Percentiles rank a stretch among this genome's conserved stretches.
These are phyloP conservation scores for Kurtzmaniella fragi DNA, from an alignment of 805 yeast genomes.

Conservation along the genomic window DNA sequence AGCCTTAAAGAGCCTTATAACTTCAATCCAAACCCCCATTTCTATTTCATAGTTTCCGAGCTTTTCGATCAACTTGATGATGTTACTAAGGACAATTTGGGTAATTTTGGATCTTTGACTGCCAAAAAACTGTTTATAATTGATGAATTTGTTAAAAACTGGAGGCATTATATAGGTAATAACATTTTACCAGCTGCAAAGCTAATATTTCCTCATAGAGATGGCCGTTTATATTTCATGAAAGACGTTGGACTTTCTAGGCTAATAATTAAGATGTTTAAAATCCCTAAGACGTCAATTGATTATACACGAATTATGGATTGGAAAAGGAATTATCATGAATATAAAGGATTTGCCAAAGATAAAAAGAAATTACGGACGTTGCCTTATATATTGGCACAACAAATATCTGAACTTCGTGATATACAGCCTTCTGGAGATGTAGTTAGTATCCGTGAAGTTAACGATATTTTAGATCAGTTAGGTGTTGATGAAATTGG, in stretches of 20 bases:
- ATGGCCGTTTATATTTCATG: constrained; percentile 55
- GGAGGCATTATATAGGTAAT: constrained; percentile 32
- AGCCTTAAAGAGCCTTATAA: constrained; percentile 7
- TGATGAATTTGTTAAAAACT: constrained; percentile 23
- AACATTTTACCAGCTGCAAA: constrained; percentile 65
- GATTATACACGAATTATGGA: constrained; percentile 44
- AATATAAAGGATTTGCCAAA: constrained; percentile 23
- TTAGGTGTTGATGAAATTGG: constrained; percentile 15
- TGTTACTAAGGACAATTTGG: constrained; percentile 21
- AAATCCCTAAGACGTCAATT: constrained; percentile 54
- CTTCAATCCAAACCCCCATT: constrained; percentile 28
- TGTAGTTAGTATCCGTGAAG: constrained; percentile 20
- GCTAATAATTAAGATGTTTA: constrained; percentile 42
- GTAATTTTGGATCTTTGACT: constrained; percentile 17
- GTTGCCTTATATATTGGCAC: constrained; percentile 46
- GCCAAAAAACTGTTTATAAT: constrained; percentile 23
- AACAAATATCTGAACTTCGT: constrained; percentile 48
- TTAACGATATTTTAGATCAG: constrained; percentile 26
- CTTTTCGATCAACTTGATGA: constrained; percentile 38
- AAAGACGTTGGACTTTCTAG: constrained; percentile 60
- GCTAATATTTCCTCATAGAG: constrained; percentile 59
- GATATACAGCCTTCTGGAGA: constrained; percentile 28
- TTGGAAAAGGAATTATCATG: constrained; percentile 34
- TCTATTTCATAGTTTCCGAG: constrained; percentile 34
- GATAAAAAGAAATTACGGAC: constrained; percentile 41